Evolutionary conservation across 352 stramenopile species (phyloP).

Genomic region (Phytopythium sindhum): DNA sequence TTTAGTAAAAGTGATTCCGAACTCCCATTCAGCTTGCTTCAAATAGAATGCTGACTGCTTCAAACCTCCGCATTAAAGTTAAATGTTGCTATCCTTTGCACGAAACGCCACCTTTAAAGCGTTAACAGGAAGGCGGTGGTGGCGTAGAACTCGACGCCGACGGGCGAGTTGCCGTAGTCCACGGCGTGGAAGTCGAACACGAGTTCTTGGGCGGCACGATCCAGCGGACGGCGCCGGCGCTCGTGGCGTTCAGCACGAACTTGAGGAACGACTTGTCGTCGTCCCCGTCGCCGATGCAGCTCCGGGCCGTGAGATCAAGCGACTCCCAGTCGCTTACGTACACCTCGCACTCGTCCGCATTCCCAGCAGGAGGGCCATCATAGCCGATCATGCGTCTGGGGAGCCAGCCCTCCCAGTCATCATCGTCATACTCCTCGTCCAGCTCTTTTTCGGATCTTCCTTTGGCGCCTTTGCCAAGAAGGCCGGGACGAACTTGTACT

Average conservation of each 20-base stretch:
- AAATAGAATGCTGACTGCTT: background rate
- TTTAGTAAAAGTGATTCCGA: background rate
- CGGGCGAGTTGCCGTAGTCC: background rate
- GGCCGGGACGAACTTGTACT: conserved; percentile 4
- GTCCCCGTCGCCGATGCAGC: background rate
- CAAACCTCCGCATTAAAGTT: background rate
- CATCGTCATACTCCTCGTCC: background rate
- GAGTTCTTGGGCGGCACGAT: background rate
- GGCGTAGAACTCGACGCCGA: background rate
- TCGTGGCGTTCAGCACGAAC: background rate
- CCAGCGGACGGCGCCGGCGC: background rate
- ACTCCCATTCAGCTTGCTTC: background rate
- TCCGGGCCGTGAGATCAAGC: background rate
- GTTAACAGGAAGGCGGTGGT: background rate
- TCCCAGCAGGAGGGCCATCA: background rate
- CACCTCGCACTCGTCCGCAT: background rate
- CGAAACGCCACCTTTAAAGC: background rate
- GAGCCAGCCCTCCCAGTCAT: background rate
- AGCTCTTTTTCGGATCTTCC: background rate
- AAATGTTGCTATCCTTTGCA: background rate
- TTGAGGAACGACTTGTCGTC: background rate
- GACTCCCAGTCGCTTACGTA: background rate
- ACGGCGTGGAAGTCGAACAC: background rate
- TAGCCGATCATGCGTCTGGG: background rate
- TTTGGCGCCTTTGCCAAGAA: background rate